Evolutionary conservation across 2,329 filamentous ascomycete species (phyloP).

Genomic region (Fusarium sp.): DNA sequence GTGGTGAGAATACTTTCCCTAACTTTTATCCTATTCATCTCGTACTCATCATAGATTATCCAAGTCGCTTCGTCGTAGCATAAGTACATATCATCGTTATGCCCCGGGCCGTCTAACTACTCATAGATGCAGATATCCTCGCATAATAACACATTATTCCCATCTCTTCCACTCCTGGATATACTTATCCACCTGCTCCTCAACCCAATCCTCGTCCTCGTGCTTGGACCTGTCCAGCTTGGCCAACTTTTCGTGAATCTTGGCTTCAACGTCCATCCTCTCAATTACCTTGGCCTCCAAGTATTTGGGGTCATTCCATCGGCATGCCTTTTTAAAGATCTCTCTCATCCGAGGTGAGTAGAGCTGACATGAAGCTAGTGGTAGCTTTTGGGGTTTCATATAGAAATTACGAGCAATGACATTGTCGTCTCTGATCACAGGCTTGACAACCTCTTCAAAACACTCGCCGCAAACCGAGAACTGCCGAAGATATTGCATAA

Average conservation of each 20-base stretch:
- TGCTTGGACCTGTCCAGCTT: conserved; percentile 51
- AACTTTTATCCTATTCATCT: conserved; percentile 16
- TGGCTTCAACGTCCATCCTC: conserved; percentile 66
- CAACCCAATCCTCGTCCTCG: conserved; percentile 51
- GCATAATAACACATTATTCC: conserved; percentile 54
- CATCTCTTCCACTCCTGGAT: conserved; percentile 66
- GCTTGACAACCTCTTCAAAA: conserved; percentile 81
- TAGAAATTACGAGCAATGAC: conserved; percentile 73
- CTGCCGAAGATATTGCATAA: conserved; percentile 76
- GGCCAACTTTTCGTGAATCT: conserved; percentile 64
- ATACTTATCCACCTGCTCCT: conserved; percentile 58
- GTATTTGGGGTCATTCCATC: conserved; percentile 71
- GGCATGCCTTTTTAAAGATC: conserved; percentile 73
- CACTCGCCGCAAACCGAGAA: conserved; percentile 90
- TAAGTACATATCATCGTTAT: conserved; percentile 37
- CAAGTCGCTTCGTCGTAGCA: conserved; percentile 27
- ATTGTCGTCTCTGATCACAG: conserved; percentile 62
- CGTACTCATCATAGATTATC: conserved; percentile 33
- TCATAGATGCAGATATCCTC: conserved; percentile 32
- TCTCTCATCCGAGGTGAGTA: conserved; percentile 83
- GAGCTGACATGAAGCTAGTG: conserved; percentile 74
- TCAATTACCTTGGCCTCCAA: conserved; percentile 67
- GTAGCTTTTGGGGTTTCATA: conserved; percentile 64
- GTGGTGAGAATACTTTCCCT: no score
- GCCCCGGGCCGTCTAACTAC: conserved; percentile 19